phyloP scores from a whole-genome alignment of 1,284 basidiomycete species.

The Apiotrichum gracile region DNA sequence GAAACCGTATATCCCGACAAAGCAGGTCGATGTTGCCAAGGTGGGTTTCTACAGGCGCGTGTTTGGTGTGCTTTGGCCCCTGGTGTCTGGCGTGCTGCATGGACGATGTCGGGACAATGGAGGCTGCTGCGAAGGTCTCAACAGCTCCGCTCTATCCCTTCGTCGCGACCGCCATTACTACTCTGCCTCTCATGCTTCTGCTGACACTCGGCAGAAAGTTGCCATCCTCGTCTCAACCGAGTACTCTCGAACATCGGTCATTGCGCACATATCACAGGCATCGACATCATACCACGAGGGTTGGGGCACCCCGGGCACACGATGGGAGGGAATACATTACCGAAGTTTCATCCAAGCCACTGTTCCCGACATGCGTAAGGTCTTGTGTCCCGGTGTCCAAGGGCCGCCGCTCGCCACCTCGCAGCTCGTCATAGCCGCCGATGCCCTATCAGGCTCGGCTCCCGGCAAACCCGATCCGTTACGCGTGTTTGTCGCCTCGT shows the following conservation, averaged over 20 bases:
- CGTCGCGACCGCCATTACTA: background rate
- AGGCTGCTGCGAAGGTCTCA: too few relatives aligned
- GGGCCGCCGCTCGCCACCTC: conserved; percentile 57
- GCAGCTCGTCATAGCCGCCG: conserved; percentile 62
- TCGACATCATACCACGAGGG: conserved; percentile 66
- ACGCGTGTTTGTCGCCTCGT: conserved; percentile 66
- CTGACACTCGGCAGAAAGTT: conserved; percentile 54
- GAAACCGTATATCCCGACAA: conserved; percentile 60
- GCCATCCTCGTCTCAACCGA: conserved; percentile 69
- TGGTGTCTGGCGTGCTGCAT: too few relatives aligned
- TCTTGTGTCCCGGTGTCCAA: background rate
- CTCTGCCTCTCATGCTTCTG: background rate
- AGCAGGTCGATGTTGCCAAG: conserved; percentile 63
- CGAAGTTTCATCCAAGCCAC: conserved; percentile 35
- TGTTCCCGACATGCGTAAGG: conserved; percentile 31
- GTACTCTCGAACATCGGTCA: conserved; percentile 67
- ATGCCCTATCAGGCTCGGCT: background rate
- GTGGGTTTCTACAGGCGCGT: conserved; percentile 47
- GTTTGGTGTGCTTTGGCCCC: too few relatives aligned
- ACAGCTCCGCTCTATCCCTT: too few relatives aligned
- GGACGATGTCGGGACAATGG: too few relatives aligned
- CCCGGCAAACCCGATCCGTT: conserved; percentile 19
- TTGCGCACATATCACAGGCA: conserved; percentile 69
- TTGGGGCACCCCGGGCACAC: conserved; percentile 61
- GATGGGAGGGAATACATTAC: conserved; percentile 42